A percentile compares a stretch with the other conserved stretches of the same genome.
phyloP scores from a whole-genome alignment of 352 stramenopile genomes.

The Globisporangium carolinianum region DNA sequence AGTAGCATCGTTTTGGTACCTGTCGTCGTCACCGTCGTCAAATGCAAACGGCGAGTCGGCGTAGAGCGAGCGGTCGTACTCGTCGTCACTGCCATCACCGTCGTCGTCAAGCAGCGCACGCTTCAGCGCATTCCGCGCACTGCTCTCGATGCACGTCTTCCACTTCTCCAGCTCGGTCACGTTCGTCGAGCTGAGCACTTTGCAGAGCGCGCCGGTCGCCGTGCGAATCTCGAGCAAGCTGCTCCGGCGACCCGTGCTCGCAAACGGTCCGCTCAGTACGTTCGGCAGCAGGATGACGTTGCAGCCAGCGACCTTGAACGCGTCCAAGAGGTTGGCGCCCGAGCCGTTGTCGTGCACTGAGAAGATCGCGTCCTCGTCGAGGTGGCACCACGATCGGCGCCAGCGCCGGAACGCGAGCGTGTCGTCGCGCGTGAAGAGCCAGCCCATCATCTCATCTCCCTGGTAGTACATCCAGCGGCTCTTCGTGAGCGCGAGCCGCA shows the following conservation, averaged over 20 bases:
- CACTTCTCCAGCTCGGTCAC: conserved; percentile 59
- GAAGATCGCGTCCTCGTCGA: conserved; percentile 63
- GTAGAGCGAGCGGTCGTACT: conserved; percentile 23
- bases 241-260: conserved; percentile 14
- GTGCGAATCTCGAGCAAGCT: conserved; percentile 60
- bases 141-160: conserved; percentile 63
- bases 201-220: conserved; percentile 32
- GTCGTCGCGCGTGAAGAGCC: conserved; percentile 78
- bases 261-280: conserved; percentile 34
- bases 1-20: conserved; percentile 9
- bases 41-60: conserved; percentile 11
- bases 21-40: conserved; percentile 12
- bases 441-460: conserved; percentile 67
- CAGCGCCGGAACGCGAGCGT: conserved; percentile 80
- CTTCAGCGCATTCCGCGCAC: conserved; percentile 32
- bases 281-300: conserved; percentile 65
- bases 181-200: conserved; percentile 61
- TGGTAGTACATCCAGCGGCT: conserved; percentile 54
- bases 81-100: conserved; percentile 21
- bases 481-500: conserved; percentile 43
- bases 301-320: conserved; percentile 54
- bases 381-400: conserved; percentile 75
- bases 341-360: conserved; percentile 71
- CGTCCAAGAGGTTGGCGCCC: conserved; percentile 50
- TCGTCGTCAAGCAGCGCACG: conserved; percentile 10